Evolutionary conservation across 1,284 basidiomycete genomes (phyloP), one percentile per base, ranked within the genome.

Genomic region (Cryptococcus sp.): DNA sequence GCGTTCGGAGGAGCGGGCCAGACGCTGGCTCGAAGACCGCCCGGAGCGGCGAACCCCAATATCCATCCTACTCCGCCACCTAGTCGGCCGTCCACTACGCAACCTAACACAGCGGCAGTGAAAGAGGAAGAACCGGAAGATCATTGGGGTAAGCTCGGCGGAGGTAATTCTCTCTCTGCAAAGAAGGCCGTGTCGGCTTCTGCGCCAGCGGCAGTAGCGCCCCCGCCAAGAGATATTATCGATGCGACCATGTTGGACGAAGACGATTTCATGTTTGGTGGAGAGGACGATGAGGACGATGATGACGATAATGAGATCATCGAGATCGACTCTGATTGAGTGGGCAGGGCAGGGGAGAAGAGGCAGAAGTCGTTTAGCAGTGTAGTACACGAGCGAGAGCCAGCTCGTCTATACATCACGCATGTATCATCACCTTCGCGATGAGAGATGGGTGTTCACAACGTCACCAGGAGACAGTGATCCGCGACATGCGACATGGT

Each of bases 61-160:
- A 38, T 16, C n/a, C 47, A 65, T 2, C 38, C 62, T 35, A 35
- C 31, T 35, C 31, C 31, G 7, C 31, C 31, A 35, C 31, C 31
- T 35, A 35, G 31, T 35, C 31, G 31, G 8, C 49, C 54, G 25
- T 19, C 47, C 31, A 40, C 57, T 15, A 20, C 56, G 15, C 17
- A 49, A 3, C 16, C 49, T 42, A 11, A 58, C 39, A 45, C 59
- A 17, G 45, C 47, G 22, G 46, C 25, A 25, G 46, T 52, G 35
- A 60, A 66, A 38, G 54, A 55, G 56, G 66, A 61, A 22, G 61
- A 63, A 39, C 72, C 71, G 64, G 45, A 60, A 8, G 77, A 78
- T 63, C 75, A 73, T 13, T 78, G 77, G 77, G 73, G 75, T 1
- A 71, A 71, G n/a, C 71, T 78, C 1, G 73, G 76, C 19, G 57